phyloP scores from a whole-genome alignment of 495 filamentous ascomycete species.

The Gamarada debralockiae region DNA sequence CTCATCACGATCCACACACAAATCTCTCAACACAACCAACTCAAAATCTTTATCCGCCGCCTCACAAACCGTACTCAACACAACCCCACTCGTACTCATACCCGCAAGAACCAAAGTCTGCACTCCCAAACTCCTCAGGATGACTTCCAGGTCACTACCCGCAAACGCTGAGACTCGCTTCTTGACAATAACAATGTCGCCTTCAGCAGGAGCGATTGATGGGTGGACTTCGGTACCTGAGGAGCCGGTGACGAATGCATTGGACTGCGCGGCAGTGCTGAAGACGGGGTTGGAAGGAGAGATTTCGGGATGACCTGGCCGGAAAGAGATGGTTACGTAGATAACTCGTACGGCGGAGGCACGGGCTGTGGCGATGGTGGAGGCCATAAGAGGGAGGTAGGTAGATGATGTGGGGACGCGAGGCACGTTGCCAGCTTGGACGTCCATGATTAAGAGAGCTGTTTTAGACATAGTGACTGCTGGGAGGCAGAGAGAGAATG shows the following conservation, averaged over 20 bases:
- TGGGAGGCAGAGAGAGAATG: too few relatives aligned
- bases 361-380: slow-evolving; percentile 27
- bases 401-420: slow-evolving; percentile 9
- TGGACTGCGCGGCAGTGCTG: slow-evolving; percentile 12
- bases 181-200: slow-evolving; percentile 33
- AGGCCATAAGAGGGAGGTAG: slow-evolving; percentile 28
- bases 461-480: slow-evolving; percentile 25
- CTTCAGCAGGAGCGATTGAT: slow-evolving; percentile 18
- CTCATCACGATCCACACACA: slow-evolving; percentile 34
- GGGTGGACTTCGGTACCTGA: slow-evolving; percentile 23
- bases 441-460: slow-evolving; percentile 35
- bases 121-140: slow-evolving; percentile 29
- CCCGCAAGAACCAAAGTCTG: slow-evolving; percentile 32
- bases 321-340: slow-evolving; percentile 33
- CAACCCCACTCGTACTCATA: slow-evolving; percentile 35
- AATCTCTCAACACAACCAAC: slow-evolving; percentile 33
- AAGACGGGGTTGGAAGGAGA: slow-evolving; percentile 25
- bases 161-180: slow-evolving; percentile 35
- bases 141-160: slow-evolving; percentile 33
- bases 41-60: slow-evolving; percentile 35
- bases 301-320: slow-evolving; percentile 31
- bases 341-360: slow-evolving; percentile 25
- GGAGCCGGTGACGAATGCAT: slow-evolving; percentile 26
- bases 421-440: slow-evolving; percentile 30
- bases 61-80: slow-evolving; percentile 37